Evolutionary conservation across 306 rosid species (phyloP).

Genomic region (Luffa aegyptiaca): DNA sequence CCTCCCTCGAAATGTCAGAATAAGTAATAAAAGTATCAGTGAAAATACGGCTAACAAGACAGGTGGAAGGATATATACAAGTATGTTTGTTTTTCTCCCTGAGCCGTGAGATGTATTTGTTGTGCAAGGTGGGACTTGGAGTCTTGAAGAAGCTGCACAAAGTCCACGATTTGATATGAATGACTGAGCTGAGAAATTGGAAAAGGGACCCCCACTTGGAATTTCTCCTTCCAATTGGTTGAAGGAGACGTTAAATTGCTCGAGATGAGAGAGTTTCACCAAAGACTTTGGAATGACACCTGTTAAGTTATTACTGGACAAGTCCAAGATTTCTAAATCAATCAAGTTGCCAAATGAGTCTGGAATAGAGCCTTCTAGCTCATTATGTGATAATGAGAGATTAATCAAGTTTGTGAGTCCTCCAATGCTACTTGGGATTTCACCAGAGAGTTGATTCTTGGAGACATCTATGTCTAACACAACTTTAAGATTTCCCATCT

Average conservation of each 20-base stretch:
- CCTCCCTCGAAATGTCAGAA: background rate
- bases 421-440: conserved; percentile 10
- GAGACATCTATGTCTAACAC: conserved; percentile 17
- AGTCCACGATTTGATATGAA: conserved; percentile 24
- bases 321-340: background rate
- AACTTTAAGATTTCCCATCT: conserved; percentile 18
- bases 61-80: background rate
- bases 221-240: conserved; percentile 21
- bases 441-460: conserved; percentile 19
- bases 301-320: background rate
- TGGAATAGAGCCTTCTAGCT: conserved; percentile 24
- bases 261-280: background rate
- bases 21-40: background rate
- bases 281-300: conserved; percentile 6
- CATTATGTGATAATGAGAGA: conserved; percentile 17
- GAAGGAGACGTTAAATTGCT: background rate
- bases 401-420: conserved; percentile 4
- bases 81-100: background rate
- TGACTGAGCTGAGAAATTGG: conserved; percentile 13
- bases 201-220: conserved; percentile 19
- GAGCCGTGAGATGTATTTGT: background rate
- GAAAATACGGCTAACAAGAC: background rate
- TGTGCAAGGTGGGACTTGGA: conserved; percentile 16
- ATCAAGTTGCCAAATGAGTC: conserved; percentile 15
- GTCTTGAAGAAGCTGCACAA: conserved; percentile 18